A percentile compares a stretch with the other conserved stretches of the same genome.
These are phyloP conservation scores for Hirsutella minnesotensis DNA, from an alignment of 2,329 filamentous ascomycete species.

Conservation along the genomic window DNA sequence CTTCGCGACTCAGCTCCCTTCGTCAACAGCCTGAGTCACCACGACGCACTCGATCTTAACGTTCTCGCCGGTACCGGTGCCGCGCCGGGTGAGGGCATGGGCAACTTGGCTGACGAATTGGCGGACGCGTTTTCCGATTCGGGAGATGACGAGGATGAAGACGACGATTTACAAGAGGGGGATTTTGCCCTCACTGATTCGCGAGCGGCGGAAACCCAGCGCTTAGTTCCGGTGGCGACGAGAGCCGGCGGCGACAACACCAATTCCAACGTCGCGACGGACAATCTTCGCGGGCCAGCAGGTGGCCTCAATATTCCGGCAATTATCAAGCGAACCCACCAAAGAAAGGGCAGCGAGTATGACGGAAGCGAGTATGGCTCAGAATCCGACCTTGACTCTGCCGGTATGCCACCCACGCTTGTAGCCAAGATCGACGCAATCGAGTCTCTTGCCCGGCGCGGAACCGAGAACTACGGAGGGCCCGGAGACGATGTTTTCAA, in stretches of 20 bases:
- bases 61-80: constrained; percentile 30
- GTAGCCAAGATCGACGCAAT: constrained; percentile 61
- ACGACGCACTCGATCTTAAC: constrained; percentile 34
- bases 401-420: constrained; percentile 55
- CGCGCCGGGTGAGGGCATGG: constrained; percentile 45
- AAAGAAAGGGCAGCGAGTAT: constrained; percentile 46
- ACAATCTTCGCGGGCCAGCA: constrained; percentile 18
- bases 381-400: constrained; percentile 56
- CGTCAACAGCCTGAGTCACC: constrained; percentile 35
- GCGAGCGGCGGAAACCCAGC: neutral
- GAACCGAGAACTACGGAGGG: constrained; percentile 54
- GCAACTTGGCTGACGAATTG: constrained; percentile 71
- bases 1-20: constrained; percentile 35
- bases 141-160: constrained; percentile 52
- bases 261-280: constrained; percentile 17
- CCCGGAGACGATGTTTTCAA: constrained; percentile 54
- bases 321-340: constrained; percentile 32
- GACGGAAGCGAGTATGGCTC: constrained; percentile 66
- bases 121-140: constrained; percentile 61
- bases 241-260: constrained; percentile 4
- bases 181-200: constrained; percentile 12
- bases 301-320: constrained; percentile 33
- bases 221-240: neutral
- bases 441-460: constrained; percentile 55
- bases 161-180: constrained; percentile 36